phyloP scores from a whole-genome alignment of 2,329 filamentous ascomycete genomes.

The Fonsecaea pedrosoi region DNA sequence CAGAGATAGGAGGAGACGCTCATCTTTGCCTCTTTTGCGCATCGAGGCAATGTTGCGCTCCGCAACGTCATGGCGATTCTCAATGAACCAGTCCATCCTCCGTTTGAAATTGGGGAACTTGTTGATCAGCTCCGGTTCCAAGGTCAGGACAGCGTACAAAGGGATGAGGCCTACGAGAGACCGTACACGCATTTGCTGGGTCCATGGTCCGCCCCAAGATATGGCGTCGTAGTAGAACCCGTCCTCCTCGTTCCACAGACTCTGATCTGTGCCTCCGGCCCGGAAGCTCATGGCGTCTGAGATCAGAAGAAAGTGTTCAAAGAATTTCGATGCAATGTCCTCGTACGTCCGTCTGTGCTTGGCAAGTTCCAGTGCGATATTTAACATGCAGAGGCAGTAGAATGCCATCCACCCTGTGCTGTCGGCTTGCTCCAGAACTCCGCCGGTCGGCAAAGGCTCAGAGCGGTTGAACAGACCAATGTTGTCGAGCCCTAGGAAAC shows the following conservation, averaged over 20 bases:
- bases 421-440: slow-evolving; percentile 93
- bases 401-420: slow-evolving; percentile 99
- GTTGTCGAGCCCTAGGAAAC: slow-evolving; percentile 94
- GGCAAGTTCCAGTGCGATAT: slow-evolving; percentile 91
- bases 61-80: slow-evolving; percentile 83
- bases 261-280: slow-evolving; percentile 73
- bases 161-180: slow-evolving; percentile 94
- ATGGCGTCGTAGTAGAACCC: slow-evolving; percentile 98
- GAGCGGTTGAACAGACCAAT: slow-evolving; percentile 98
- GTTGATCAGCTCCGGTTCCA: slow-evolving; percentile 93
- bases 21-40: slow-evolving; percentile 84
- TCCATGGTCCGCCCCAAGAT: slow-evolving; percentile 91
- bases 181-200: slow-evolving; percentile 87
- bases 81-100: slow-evolving; percentile 90
- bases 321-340: slow-evolving; percentile 96
- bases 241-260: slow-evolving; percentile 94
- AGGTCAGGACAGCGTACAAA: slow-evolving; percentile 86
- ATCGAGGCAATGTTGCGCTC: slow-evolving; percentile 96
- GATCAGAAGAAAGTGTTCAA: slow-evolving; percentile 97
- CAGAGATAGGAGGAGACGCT: slow-evolving; percentile 84
- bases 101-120: slow-evolving; percentile 92
- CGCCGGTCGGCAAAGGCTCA: slow-evolving; percentile 90
- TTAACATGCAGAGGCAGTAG: slow-evolving; percentile 95
- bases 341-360: slow-evolving; percentile 96
- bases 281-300: slow-evolving; percentile 96